Evolutionary conservation across 2,329 filamentous ascomycete species (phyloP).

Genomic region (Alternaria gaisen): DNA sequence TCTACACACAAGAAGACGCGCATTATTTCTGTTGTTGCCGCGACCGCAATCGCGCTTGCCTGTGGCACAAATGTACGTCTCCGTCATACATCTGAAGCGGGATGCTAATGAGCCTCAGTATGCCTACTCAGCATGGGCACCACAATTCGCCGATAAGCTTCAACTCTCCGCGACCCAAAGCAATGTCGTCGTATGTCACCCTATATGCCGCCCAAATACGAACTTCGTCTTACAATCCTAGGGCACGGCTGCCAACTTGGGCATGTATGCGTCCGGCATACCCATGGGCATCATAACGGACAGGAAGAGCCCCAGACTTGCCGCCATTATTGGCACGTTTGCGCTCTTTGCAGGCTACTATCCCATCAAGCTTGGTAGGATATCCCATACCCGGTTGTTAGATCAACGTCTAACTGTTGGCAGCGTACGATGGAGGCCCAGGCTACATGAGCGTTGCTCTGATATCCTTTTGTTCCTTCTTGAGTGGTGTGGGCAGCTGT

Average conservation of each 20-base stretch:
- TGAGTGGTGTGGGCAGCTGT: conserved; percentile 89
- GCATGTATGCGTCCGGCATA: conserved; percentile 92
- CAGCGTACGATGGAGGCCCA: conserved; percentile 75
- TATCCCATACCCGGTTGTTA: background rate
- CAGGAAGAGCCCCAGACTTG: conserved; percentile 78
- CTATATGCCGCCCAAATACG: background rate
- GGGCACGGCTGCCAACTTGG: conserved; percentile 79
- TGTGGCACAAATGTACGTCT: conserved; percentile 87
- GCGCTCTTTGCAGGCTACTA: conserved; percentile 83
- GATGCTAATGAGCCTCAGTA: conserved; percentile 68
- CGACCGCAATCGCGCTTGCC: conserved; percentile 83
- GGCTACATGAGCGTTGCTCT: conserved; percentile 64
- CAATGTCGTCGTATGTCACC: conserved; percentile 79
- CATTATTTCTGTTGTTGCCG: conserved; percentile 83
- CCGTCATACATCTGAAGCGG: background rate
- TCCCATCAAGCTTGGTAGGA: conserved; percentile 71
- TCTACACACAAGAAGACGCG: conserved; percentile 69
- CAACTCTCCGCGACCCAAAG: conserved; percentile 89
- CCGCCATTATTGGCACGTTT: conserved; percentile 77
- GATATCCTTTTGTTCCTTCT: conserved; percentile 83
- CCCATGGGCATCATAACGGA: conserved; percentile 91
- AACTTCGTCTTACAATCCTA: conserved; percentile 42
- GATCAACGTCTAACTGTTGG: conserved; percentile 37
- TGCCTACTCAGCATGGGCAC: conserved; percentile 97
- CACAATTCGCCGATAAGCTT: conserved; percentile 88